Evolutionary conservation across 2,329 filamentous ascomycete genomes (phyloP), one percentile per base, ranked within the genome.

Genomic region (Ophiostoma sp.): DNA sequence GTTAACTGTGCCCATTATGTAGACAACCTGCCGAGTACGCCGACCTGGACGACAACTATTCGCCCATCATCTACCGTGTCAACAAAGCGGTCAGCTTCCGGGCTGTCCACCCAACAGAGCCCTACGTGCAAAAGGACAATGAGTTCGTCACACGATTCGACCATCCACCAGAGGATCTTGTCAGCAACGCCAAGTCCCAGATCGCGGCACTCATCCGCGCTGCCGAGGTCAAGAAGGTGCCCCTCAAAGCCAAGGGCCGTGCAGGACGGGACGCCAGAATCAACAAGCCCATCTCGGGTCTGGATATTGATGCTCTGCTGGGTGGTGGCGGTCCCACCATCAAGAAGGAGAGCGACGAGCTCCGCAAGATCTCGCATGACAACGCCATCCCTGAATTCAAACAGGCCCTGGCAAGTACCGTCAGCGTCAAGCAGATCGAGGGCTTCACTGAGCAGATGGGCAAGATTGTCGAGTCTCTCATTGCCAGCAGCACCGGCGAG

Each of bases 371-470:
- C 28, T 84, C 85, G 1, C 80, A 87, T 0, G 87, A 91, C 11
- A 98, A 98, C 76, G 90, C 95, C 0, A 90, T 98, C 5, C 94
- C 96, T 0, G 93, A 95, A 74, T 98, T 97, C 87, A 97, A 95
- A 80, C 93, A 94, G 80, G 87, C 91, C 2, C 85, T 98, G 19
- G 85, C 85, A 1, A 83, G 84, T 1, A 86, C 91, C 0, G 86
- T 89, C 7, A 87, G 90, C 36, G 83, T 91, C 0, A 83, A 87
- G 1, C 85, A 87, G 3, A 88, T 97, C 71, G 85, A 89, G 74
- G 87, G 91, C 22, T 92, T 92, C 0, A 87, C 90, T 6, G 89
- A 90, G 76, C 93, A 97, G 79, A 92, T 98, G 88, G 89, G 87
- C 15, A 80, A 80, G 4, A 91, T 97, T 72, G 88, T 97, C 61